Conservation (phyloP, 108 stramenopile species). For the Cylindrotheca closterium region DNA sequence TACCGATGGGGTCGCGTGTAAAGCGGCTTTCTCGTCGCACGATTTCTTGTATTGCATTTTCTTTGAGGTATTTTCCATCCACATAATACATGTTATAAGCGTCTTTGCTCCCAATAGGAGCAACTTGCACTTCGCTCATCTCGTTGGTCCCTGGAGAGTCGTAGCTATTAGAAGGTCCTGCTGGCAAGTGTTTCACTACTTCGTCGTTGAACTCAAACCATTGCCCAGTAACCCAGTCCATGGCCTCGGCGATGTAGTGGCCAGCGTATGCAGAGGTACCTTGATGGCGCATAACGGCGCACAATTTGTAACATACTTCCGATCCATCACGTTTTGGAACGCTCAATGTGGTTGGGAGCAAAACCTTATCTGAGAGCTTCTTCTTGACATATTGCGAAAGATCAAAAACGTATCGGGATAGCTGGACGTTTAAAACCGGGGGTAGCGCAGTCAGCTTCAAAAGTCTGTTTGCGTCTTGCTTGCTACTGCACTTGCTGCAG, state of each 20-base stretch:
- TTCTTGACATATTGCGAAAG: constrained; percentile 53
- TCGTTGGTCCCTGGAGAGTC: constrained; percentile 28
- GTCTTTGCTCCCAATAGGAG: constrained; percentile 43
- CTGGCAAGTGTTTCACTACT: constrained; percentile 51
- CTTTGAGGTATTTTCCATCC: constrained; percentile 56
- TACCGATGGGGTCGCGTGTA: constrained; percentile 5
- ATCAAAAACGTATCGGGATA: constrained; percentile 85
- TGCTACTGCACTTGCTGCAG: constrained; percentile 59
- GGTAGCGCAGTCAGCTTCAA: constrained; percentile 53
- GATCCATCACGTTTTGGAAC: constrained; percentile 21
- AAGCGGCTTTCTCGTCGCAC: constrained; percentile 13
- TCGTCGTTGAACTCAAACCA: constrained; percentile 91
- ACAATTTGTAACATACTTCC: constrained; percentile 47
- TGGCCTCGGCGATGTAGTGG: constrained; percentile 82
- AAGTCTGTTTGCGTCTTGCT: constrained; percentile 62
- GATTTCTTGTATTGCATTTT: constrained; percentile 19
- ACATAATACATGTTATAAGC: constrained; percentile 92
- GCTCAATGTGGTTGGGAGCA: constrained; percentile 47
- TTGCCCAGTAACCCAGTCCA: constrained; percentile 82
- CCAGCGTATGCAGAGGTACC: constrained; percentile 82
- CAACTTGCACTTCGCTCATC: neutral
- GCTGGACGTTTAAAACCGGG: constrained; percentile 81
- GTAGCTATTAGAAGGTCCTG: constrained; percentile 58
- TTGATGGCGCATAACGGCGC: constrained; percentile 81
- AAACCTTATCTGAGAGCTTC: constrained; percentile 71